Base-by-base conservation (phyloP, 441 rosid species). In the Brassica balearica region DNA sequence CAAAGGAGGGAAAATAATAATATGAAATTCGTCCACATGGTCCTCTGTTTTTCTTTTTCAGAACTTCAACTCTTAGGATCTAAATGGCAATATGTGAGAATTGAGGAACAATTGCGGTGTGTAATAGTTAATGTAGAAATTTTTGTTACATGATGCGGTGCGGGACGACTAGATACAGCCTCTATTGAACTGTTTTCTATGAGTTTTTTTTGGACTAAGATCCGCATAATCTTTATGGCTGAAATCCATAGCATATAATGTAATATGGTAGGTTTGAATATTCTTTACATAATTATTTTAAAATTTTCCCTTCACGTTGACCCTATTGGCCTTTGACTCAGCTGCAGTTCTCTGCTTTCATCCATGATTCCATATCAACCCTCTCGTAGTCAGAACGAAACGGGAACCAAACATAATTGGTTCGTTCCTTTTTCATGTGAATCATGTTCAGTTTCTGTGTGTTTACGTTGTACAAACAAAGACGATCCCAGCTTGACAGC, bases 371-470 rank as follows among this genome's bases (percentile, higher is more conserved):
- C 12, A 56, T 56, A 56, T 56, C 27, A 56, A 56, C 48, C 10
- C 9, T 68, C 14, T 68, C 61, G 51, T 58, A 59, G 8, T 76
- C 74, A 61, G 79, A 76, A 61, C 17, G 62, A 48, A 76, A 76
- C 11, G 63, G 79, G 23, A 76, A 69, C 70, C 53, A 68, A 19
- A 32, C 22, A n/a, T 46, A 19, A 61, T 8, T 17, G 36, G 7
- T 4, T 3, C 19, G 2, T 17, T 6, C 46, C 7, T 15, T 62
- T 4, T 51, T 34, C 2, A 29, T 0, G 10, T 58, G 61, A 41
- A 46, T 5, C 6, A 56, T 36, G 0, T 56, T 5, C 59, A 17
- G 7, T 8, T 51, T 36, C 65, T 70, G 22, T 6, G 53, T 63
- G 46, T 77, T 70, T 32, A 56, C 12, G 59, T 70, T 70, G 75